Evolutionary conservation across 2,329 filamentous ascomycete species (phyloP).

Genomic region (Claviceps humidiphila): DNA sequence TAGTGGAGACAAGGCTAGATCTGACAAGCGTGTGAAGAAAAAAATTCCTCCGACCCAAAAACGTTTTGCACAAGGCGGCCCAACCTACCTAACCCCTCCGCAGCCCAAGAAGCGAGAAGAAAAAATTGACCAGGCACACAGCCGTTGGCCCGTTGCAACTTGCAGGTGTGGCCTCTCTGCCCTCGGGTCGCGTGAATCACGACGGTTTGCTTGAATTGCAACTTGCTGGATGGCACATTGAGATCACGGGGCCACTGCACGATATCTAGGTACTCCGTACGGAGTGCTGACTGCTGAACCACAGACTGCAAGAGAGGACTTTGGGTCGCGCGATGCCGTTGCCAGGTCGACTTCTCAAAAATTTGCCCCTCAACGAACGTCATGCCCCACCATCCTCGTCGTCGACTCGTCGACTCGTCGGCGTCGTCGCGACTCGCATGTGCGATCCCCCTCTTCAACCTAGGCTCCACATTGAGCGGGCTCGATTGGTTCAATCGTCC

Average conservation of each 20-base stretch:
- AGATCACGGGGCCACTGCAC: no score
- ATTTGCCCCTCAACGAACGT: slow-evolving; percentile 13
- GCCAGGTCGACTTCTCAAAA: background rate
- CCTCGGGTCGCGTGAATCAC: no score
- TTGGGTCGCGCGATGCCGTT: background rate
- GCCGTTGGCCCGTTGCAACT: no score
- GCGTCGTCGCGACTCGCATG: background rate
- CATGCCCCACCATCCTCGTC: slow-evolving; percentile 17
- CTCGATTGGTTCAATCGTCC: background rate
- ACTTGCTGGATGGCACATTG: no score
- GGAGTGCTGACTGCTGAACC: no score
- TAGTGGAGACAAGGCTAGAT: slow-evolving; percentile 4
- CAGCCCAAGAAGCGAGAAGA: slow-evolving; percentile 11
- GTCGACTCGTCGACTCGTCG: background rate
- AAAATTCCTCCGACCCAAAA: slow-evolving; percentile 13
- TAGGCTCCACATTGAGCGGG: background rate
- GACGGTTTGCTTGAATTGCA: no score
- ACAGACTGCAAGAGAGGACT: background rate
- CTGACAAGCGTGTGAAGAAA: slow-evolving; percentile 5
- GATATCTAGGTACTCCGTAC: no score
- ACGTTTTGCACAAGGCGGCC: slow-evolving; percentile 4
- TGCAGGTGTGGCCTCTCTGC: no score
- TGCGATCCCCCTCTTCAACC: background rate
- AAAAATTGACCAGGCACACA: background rate
- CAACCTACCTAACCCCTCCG: slow-evolving; percentile 15